These are phyloP conservation scores for Suhomyces yuchorum DNA, from an alignment of 1,139 yeast species.

Conservation along the genomic window DNA sequence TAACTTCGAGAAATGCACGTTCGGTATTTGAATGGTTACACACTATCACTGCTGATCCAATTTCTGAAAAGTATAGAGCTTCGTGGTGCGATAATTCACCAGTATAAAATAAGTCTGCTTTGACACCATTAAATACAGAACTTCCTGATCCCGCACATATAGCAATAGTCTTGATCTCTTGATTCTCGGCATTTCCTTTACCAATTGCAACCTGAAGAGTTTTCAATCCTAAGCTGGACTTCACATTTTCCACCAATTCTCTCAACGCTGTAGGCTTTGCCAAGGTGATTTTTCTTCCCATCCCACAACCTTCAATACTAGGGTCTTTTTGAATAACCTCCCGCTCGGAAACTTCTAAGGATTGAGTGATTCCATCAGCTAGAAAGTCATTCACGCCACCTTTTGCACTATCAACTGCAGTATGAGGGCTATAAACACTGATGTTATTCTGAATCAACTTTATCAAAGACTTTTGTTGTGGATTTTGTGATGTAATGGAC, in stretches of 20 bases:
- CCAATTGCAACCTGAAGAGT: slow-evolving; percentile 67
- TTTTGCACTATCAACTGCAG: slow-evolving; percentile 89
- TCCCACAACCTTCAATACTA: slow-evolving; percentile 59
- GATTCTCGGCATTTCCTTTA: slow-evolving; percentile 30
- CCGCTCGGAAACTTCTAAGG: slow-evolving; percentile 24
- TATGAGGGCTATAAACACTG: slow-evolving; percentile 92
- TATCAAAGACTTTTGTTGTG: slow-evolving; percentile 80
- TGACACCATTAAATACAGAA: slow-evolving; percentile 58
- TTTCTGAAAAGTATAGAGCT: slow-evolving; percentile 67
- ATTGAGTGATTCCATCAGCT: slow-evolving; percentile 57
- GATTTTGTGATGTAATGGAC: slow-evolving; percentile 63
- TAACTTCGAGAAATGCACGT: slow-evolving; percentile 66
- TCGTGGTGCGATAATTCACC: slow-evolving; percentile 97
- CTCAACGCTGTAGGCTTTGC: slow-evolving; percentile 43
- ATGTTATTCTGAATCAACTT: slow-evolving; percentile 73
- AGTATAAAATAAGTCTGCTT: slow-evolving; percentile 79
- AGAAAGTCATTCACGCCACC: slow-evolving; percentile 96
- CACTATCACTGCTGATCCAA: slow-evolving; percentile 71
- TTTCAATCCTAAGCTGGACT: slow-evolving; percentile 51
- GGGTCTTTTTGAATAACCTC: slow-evolving; percentile 33
- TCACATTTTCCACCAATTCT: slow-evolving; percentile 55
- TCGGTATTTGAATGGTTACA: slow-evolving; percentile 94
- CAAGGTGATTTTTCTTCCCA: slow-evolving; percentile 74
- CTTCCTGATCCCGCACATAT: slow-evolving; percentile 97
- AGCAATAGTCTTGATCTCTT: slow-evolving; percentile 59